Evolutionary conservation across 2,329 filamentous ascomycete species (phyloP).

Genomic region (Penicillium thymicola): DNA sequence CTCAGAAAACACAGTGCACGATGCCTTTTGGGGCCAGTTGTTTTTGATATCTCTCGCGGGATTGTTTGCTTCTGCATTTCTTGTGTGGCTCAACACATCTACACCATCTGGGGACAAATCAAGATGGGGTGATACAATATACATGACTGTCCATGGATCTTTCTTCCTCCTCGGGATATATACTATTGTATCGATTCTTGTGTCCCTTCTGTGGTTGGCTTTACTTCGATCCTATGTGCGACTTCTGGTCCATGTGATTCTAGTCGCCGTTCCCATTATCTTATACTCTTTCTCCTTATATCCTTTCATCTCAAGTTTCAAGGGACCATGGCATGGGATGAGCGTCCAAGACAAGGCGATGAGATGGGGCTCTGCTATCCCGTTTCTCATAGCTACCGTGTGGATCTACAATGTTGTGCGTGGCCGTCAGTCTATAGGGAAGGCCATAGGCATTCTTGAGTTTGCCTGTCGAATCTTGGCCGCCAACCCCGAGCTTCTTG

Average conservation of each 20-base stretch:
- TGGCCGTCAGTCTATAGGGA: conserved; percentile 74
- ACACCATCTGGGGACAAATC: conserved; percentile 65
- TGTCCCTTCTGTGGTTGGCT: conserved; percentile 87
- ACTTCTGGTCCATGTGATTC: conserved; percentile 73
- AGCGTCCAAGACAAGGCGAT: conserved; percentile 84
- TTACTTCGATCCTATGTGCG: conserved; percentile 83
- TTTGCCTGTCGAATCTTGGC: conserved; percentile 85
- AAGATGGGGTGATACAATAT: conserved; percentile 83
- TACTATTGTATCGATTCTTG: conserved; percentile 82
- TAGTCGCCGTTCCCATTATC: conserved; percentile 81
- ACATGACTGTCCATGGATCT: conserved; percentile 79
- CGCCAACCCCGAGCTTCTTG: conserved; percentile 76
- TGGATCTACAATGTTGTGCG: conserved; percentile 84
- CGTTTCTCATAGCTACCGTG: conserved; percentile 66
- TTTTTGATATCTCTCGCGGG: conserved; percentile 82
- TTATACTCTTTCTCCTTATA: conserved; percentile 89
- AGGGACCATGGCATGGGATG: conserved; percentile 68
- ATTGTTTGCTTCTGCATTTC: conserved; percentile 80
- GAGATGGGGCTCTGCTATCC: conserved; percentile 80
- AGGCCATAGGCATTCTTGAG: conserved; percentile 83
- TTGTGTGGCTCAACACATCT: conserved; percentile 86
- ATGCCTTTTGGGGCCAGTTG: conserved; percentile 86
- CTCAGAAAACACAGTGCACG: conserved; percentile 73
- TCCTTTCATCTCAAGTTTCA: conserved; percentile 84
- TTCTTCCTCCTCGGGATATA: conserved; percentile 88